Conservation (phyloP, 108 stramenopile species). For the Nitzschia sp. region DNA sequence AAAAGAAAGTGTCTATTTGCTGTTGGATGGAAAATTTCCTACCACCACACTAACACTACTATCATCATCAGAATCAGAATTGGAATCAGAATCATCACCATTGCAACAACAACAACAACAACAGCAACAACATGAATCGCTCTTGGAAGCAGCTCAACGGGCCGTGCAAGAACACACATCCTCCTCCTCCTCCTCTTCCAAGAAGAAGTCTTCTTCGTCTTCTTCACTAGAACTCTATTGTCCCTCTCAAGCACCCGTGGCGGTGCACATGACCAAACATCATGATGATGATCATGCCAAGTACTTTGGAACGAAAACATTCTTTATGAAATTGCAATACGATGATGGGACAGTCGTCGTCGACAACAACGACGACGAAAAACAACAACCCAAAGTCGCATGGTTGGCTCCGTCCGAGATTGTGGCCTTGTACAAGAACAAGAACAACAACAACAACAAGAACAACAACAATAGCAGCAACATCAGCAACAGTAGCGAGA, state of each 20-base stretch:
- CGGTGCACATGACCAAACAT: conserved; percentile 57
- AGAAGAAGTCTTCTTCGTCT: no score
- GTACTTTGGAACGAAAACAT: conserved; percentile 76
- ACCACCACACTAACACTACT: conserved; percentile 46
- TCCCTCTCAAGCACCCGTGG: conserved; percentile 65
- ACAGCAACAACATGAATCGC: conserved; percentile 44
- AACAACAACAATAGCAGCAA: no score
- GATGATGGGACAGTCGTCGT: conserved; percentile 49
- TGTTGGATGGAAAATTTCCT: conserved; percentile 70
- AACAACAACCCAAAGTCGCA: conserved; percentile 40
- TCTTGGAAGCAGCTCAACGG: conserved; percentile 59
- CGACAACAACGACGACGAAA: conserved; percentile 40
- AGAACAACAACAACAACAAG: no score
- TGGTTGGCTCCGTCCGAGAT: conserved; percentile 80
- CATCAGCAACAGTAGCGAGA: no score
- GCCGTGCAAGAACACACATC: conserved; percentile 31
- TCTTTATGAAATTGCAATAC: conserved; percentile 72
- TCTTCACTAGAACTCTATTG: conserved; percentile 64
- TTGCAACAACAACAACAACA: not conserved
- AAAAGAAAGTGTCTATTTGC: conserved; percentile 67
- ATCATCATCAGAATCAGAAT: no score
- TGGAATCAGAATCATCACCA: conserved; percentile 39
- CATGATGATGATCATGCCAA: conserved; percentile 26
- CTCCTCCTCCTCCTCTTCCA: no score
- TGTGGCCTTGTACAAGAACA: conserved; percentile 66